Evolutionary conservation across 1,284 basidiomycete species (phyloP).

Genomic region (Puccinia horiana): DNA sequence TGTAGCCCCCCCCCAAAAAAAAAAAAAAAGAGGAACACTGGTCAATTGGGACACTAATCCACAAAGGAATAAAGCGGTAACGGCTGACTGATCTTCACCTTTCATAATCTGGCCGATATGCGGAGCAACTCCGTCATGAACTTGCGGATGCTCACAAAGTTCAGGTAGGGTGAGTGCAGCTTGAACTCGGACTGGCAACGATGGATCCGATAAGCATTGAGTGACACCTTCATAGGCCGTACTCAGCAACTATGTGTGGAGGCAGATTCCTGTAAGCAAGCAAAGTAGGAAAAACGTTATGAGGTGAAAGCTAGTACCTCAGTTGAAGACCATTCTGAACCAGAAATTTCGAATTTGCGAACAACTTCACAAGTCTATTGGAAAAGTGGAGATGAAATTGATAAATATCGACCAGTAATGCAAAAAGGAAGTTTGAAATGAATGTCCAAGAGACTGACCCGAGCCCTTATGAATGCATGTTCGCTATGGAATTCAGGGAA

Average conservation of each 20-base stretch:
- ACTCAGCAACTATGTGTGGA: slow-evolving; percentile 10
- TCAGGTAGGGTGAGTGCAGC: slow-evolving; percentile 78
- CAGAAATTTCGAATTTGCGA: slow-evolving; percentile 70
- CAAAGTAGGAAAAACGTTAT: neutral
- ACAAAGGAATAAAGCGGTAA: neutral
- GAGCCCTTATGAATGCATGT: slow-evolving; percentile 72
- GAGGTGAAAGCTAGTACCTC: slow-evolving; percentile 61
- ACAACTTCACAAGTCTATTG: slow-evolving; percentile 75
- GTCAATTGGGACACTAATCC: slow-evolving; percentile 5
- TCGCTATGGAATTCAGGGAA: slow-evolving; percentile 69
- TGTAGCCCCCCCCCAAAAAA: slow-evolving; percentile 54
- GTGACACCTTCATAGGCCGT: slow-evolving; percentile 51
- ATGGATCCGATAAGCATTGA: slow-evolving; percentile 69
- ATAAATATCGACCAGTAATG: neutral
- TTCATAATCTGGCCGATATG: slow-evolving; percentile 84
- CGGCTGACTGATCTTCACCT: slow-evolving; percentile 61
- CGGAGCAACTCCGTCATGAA: slow-evolving; percentile 72
- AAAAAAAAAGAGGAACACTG: slow-evolving; percentile 1
- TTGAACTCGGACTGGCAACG: slow-evolving; percentile 80
- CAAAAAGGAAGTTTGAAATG: neutral
- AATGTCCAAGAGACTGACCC: slow-evolving; percentile 63
- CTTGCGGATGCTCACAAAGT: slow-evolving; percentile 72
- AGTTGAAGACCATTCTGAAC: slow-evolving; percentile 68
- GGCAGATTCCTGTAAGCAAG: neutral
- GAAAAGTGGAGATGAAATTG: neutral